Evolutionary conservation across 2,329 filamentous ascomycete genomes (phyloP), one percentile per base, ranked within the genome.

Genomic region (Helotiales sp.): DNA sequence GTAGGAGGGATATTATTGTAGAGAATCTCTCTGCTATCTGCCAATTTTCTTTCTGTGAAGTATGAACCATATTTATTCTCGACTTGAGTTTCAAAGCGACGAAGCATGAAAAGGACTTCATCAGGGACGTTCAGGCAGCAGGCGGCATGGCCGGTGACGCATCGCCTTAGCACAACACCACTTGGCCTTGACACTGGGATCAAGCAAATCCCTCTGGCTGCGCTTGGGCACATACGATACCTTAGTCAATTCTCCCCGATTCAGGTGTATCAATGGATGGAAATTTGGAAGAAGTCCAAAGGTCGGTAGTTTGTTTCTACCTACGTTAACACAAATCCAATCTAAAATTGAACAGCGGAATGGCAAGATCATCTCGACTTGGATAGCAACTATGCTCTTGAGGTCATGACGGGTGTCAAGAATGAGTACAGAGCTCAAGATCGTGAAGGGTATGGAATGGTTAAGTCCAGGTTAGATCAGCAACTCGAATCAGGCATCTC

Each of bases 31-130:
- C 37, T 43, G 37, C 8, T 43, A 17, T n/a, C 2, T 43, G n/a
- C 11, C 5, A 43, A 17, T 2, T 3, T 43, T 2, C 11, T 43
- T 17, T 17, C n/a, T n/a, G 37, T 2, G 13, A n/a, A 43, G 6
- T 43, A 43, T n/a, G 2, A 13, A 43, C 11, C 8, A 43, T 2
- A 17, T 15, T 43, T 5, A 17, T 13, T 43, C 11, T 43, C 2
- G 7, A n/a, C 13, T 43, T 17, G 13, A 2, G 15, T 43, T 17
- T 43, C 13, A 43, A 43, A 43, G 37, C 37, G 37, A 43, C 37
- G 26, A 32, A 55, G 50, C 7, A 55, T 55, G 50, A 55, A 55
- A 55, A 26, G 50, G 13, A 55, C 50, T 28, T 55, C 30, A 32
- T 55, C 50, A 3, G 50, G 50, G 11, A 30, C 50, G n/a, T n/a